A percentile compares a stretch with the other conserved stretches of the same genome.
These are phyloP conservation scores for Tolypocladium nubicola DNA, from an alignment of 2,329 filamentous ascomycete genomes.

Conservation along the genomic window DNA sequence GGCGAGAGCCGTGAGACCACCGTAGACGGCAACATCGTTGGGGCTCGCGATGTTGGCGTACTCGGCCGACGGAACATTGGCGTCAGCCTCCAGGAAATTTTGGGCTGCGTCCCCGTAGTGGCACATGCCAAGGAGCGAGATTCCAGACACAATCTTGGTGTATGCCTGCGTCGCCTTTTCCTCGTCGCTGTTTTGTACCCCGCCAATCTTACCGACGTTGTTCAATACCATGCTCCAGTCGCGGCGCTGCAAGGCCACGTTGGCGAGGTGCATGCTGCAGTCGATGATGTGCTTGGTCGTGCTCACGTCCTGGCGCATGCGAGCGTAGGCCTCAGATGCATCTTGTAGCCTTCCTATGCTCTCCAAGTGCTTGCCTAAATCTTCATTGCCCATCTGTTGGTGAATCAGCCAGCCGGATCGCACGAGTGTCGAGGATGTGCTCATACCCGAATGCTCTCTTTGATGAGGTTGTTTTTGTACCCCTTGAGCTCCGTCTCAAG, in stretches of 20 bases:
- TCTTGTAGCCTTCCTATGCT: constrained; percentile 61
- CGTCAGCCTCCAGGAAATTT: constrained; percentile 56
- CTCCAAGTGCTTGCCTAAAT: constrained; percentile 77
- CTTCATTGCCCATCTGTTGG: constrained; percentile 81
- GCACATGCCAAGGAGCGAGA: constrained; percentile 35
- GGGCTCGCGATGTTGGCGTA: constrained; percentile 65
- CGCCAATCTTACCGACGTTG: constrained; percentile 52
- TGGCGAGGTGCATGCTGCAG: constrained; percentile 68
- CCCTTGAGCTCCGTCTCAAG: constrained; percentile 78
- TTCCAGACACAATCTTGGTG: constrained; percentile 38
- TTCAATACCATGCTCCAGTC: constrained; percentile 64
- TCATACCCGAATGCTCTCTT: constrained; percentile 81
- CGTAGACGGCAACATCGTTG: constrained; percentile 89
- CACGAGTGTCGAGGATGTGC: not conserved
- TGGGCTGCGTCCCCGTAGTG: constrained; percentile 54
- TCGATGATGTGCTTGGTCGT: constrained; percentile 75
- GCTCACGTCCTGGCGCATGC: constrained; percentile 86
- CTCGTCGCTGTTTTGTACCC: constrained; percentile 35
- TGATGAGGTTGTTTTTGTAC: constrained; percentile 95
- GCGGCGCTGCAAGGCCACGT: constrained; percentile 62
- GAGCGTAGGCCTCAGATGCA: constrained; percentile 67
- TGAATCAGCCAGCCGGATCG: constrained; percentile 3
- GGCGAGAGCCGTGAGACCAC: constrained; percentile 79
- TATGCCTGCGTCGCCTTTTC: constrained; percentile 35
- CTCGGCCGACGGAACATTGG: constrained; percentile 33